Base-by-base conservation (phyloP, 2,329 filamentous ascomycete genomes). In the Hymenoscyphus fraxineus region DNA sequence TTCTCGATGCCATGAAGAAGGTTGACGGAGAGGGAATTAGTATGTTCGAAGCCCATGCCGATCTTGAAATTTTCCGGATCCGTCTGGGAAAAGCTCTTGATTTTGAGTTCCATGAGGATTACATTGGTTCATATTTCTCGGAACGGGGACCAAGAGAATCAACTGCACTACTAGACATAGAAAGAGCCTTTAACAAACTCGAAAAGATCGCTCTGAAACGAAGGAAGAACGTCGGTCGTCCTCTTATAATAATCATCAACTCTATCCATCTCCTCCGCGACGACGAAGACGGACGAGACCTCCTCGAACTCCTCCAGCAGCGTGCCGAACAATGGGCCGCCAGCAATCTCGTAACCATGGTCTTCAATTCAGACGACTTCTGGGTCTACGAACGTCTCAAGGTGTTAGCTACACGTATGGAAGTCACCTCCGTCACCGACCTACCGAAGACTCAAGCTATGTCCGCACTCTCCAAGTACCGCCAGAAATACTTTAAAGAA, bases 301-400 rank as follows among this genome's bases (percentile, higher is more conserved):
- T 99, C 15, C 87, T 99, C 54, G 95, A 99, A 77, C 85, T 99
- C 59, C 87, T 99, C 38, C 95, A 99, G 74, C 95, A 99, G 76
- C 87, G 93, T 39, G 94, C 95, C 1, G 95, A 99, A 77, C 91
- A 95, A 76, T 99, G 95, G 95, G 94, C 95, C 1, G 95, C 94
- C 1, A 87, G 91, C 22, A 94, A 92, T 69, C 83, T 99, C 9
- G 91, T 96, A 38, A 98, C 95, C 0, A 85, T 92, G 82, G 88
- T 99, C 40, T 93, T 99, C 79, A 98, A 97, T 78, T 93, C 88
- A 62, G 95, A 99, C 77, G 95, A 98, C 75, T 99, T 97, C 78
- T 99, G 95, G 95, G 91, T 99, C 0, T 98, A 97, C 73, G 95
- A 99, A 77, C 86, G 93, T 15, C 80, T 99, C 61, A 97, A 97